Evolutionary conservation across 2,329 filamentous ascomycete genomes (phyloP).

Genomic region (Phoma herbarum): DNA sequence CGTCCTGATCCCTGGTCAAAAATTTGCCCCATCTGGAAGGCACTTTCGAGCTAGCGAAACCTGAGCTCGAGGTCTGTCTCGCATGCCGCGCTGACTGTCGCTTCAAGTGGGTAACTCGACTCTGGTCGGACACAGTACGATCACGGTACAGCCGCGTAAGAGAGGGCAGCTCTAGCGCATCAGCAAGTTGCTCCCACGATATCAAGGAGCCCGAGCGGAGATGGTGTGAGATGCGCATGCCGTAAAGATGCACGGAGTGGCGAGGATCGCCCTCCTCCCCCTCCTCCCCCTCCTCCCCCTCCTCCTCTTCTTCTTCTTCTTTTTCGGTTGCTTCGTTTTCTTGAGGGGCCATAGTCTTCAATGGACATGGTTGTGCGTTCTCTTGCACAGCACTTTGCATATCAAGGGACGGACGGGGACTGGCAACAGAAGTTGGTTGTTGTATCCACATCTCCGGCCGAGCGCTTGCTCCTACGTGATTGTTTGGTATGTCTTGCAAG

Average conservation of each 20-base stretch:
- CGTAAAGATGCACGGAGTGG: slow-evolving; percentile 53
- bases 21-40: slow-evolving; percentile 52
- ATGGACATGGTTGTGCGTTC: slow-evolving; percentile 7
- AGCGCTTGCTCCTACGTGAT: no score
- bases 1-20: slow-evolving; percentile 25
- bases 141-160: slow-evolving; percentile 25
- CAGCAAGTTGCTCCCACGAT: slow-evolving; percentile 47
- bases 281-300: slow-evolving; percentile 27
- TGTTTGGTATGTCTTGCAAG: neutral
- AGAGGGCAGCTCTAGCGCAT: slow-evolving; percentile 31
- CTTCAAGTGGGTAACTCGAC: slow-evolving; percentile 23
- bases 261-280: slow-evolving; percentile 33
- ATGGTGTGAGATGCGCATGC: slow-evolving; percentile 57
- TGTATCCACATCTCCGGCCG: slow-evolving; percentile 31
- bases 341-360: neutral
- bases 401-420: slow-evolving; percentile 29
- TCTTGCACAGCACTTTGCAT: slow-evolving; percentile 21
- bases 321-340: no score
- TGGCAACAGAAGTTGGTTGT: slow-evolving; percentile 28
- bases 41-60: slow-evolving; percentile 48
- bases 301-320: no score
- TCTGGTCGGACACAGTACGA: slow-evolving; percentile 34
- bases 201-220: slow-evolving; percentile 54
- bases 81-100: slow-evolving; percentile 30
- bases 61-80: slow-evolving; percentile 48